Base-by-base conservation (phyloP, 2,329 filamentous ascomycete genomes). In the Chaetomiaceae sp. region DNA sequence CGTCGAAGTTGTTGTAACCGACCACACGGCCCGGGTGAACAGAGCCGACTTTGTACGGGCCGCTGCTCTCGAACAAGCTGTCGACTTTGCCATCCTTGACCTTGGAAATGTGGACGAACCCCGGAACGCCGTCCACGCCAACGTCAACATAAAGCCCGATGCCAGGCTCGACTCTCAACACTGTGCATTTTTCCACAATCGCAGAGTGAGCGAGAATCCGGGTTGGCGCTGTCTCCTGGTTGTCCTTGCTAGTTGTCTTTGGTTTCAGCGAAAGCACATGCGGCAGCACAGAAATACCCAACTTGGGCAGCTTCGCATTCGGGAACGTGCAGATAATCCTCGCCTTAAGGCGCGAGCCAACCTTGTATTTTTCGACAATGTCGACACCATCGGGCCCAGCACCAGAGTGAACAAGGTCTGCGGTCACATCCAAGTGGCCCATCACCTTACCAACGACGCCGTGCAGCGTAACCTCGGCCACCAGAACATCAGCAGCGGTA, bases 51-150 rank as follows among this genome's bases (percentile, higher is more conserved):
- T 90, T 88, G 74, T 85, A 96, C 2, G 86, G 79, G 0, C 94
- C 94, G 16, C 83, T 84, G 3, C 82, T 77, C 58, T 89, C 82
- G 13, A 89, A 88, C 5, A 99, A 75, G 1, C 81, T 82, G 58
- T 97, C 94, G 48, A 96, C 80, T 68, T 94, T 95, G 61, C 86
- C 86, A 67, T 99, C 92, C 54, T 92, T 87, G 56, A 99, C 81
- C 58, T 89, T 83, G 1, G 94, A 99, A 59, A 99, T 95, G 69
- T 99, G 94, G 20, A 95, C 90, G 65, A 96, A 99, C 9, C 89
- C 89, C n/a, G 81, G 75, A 2, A 92, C 75, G 27, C 84, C 81
- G 36, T 80, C 75, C 5, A 86, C 71, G 2, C 84, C 85, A 23
- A 92, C 71, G 60, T 88, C 81, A 14, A 91, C 77, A 64, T 95